Conservation (phyloP, 2,329 filamentous ascomycete species). For the Phialocephala sp. region DNA sequence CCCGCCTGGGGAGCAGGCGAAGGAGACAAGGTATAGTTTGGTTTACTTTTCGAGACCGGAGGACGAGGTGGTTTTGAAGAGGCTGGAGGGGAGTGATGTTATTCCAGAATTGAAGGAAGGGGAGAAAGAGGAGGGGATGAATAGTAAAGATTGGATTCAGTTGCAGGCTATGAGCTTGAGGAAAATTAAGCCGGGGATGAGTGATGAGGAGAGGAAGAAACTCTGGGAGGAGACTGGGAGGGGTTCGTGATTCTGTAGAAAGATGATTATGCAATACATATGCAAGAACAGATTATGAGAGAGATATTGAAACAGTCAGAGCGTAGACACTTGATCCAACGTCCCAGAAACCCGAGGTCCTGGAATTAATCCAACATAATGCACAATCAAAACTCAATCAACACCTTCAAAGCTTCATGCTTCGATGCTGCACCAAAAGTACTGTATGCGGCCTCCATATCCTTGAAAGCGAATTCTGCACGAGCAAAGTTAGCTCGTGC, state of each 20-base stretch:
- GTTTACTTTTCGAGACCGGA: slow-evolving; percentile 61
- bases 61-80: slow-evolving; percentile 47
- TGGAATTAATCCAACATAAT: background rate
- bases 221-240: slow-evolving; percentile 33
- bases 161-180: slow-evolving; percentile 35
- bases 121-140: slow-evolving; percentile 32
- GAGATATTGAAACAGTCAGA: background rate
- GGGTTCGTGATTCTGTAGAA: slow-evolving; percentile 12
- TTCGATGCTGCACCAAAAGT: slow-evolving; percentile 51
- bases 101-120: slow-evolving; percentile 31
- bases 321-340: background rate
- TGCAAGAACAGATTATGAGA: background rate
- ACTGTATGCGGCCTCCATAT: slow-evolving; percentile 52
- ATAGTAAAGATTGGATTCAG: slow-evolving; percentile 37
- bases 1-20: slow-evolving; percentile 40
- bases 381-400: slow-evolving; percentile 43
- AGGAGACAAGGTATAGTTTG: slow-evolving; percentile 51
- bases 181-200: slow-evolving; percentile 19
- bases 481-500: slow-evolving; percentile 11
- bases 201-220: slow-evolving; percentile 30
- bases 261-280: background rate
- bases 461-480: slow-evolving; percentile 48
- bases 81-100: slow-evolving; percentile 34
- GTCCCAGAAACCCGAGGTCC: background rate
- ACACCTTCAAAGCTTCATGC: slow-evolving; percentile 51